Evolutionary conservation across 2,329 filamentous ascomycete species (phyloP).

Genomic region (Hymenoscyphus repandus): DNA sequence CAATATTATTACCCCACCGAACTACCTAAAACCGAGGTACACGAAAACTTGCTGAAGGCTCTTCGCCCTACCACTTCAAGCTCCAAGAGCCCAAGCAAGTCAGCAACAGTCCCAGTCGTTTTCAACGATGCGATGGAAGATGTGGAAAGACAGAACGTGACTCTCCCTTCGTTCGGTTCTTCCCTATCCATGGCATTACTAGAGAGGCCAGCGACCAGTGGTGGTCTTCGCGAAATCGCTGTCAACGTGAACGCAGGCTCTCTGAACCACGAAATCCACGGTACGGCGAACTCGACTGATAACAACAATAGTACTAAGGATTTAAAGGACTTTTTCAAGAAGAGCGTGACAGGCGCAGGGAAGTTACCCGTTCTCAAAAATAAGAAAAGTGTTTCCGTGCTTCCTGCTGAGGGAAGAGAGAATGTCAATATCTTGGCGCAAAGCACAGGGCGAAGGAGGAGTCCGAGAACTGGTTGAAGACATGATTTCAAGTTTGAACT

Average conservation of each 20-base stretch:
- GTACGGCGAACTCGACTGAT: not conserved
- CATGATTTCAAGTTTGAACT: no score
- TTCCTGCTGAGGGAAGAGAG: slow-evolving; percentile 40
- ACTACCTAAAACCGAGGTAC: slow-evolving; percentile 69
- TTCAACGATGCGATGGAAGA: slow-evolving; percentile 27
- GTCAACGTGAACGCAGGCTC: slow-evolving; percentile 38
- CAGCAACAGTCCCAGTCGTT: slow-evolving; percentile 32
- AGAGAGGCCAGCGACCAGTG: slow-evolving; percentile 32
- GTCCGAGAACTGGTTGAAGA: slow-evolving; percentile 19
- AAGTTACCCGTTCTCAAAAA: slow-evolving; percentile 39
- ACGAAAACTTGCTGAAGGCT: slow-evolving; percentile 50
- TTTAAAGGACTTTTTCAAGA: slow-evolving; percentile 23
- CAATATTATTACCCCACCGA: slow-evolving; percentile 75
- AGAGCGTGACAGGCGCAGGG: slow-evolving; percentile 26
- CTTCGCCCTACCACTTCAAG: slow-evolving; percentile 31
- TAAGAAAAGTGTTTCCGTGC: slow-evolving; percentile 31
- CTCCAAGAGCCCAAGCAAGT: slow-evolving; percentile 25
- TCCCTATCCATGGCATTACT: slow-evolving; percentile 14
- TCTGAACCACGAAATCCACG: slow-evolving; percentile 12
- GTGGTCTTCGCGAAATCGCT: slow-evolving; percentile 46
- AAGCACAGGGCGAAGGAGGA: slow-evolving; percentile 29
- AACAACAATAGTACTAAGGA: slow-evolving; percentile 5
- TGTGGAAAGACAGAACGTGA: not conserved
- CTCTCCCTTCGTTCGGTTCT: slow-evolving; percentile 12
- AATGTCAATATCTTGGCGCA: slow-evolving; percentile 30